Evolutionary conservation across 352 stramenopile species (phyloP).

Genomic region (Aphanomyces cochlioides): DNA sequence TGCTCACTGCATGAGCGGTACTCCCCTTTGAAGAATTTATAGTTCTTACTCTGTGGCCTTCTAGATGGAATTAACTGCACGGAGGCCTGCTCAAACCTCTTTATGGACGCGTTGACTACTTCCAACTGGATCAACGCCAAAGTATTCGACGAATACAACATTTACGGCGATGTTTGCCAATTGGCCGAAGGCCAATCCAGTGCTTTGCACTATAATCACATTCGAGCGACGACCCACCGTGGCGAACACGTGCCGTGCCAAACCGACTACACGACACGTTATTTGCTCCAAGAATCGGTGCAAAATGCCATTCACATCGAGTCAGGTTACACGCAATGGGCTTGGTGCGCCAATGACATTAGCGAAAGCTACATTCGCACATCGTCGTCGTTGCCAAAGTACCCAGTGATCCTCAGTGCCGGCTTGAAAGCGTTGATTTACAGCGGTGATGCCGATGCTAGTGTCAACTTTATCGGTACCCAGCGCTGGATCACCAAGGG

Average conservation of each 20-base stretch:
- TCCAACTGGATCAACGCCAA: constrained; percentile 1
- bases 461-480: constrained; percentile 35
- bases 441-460: constrained; percentile 54
- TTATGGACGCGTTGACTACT: background rate
- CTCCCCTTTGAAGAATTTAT: background rate
- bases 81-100: background rate
- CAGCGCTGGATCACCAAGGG: constrained; percentile 64
- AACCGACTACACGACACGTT: constrained; percentile 67
- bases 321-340: constrained; percentile 37
- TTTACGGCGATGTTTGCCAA: constrained; percentile 55
- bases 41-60: background rate
- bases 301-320: constrained; percentile 76
- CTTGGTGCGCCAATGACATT: constrained; percentile 35
- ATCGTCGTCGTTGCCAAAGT: constrained; percentile 39
- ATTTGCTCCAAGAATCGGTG: constrained; percentile 67
- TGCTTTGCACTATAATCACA: constrained; percentile 37
- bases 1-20: background rate
- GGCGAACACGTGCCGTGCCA: constrained; percentile 64
- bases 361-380: constrained; percentile 51
- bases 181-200: constrained; percentile 46
- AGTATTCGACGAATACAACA: constrained; percentile 65
- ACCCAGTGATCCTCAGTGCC: constrained; percentile 35
- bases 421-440: constrained; percentile 54
- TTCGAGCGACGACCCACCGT: constrained; percentile 44
- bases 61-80: background rate